Conservation (phyloP, 257 asterid species). For the Thymus mandschuricus region DNA sequence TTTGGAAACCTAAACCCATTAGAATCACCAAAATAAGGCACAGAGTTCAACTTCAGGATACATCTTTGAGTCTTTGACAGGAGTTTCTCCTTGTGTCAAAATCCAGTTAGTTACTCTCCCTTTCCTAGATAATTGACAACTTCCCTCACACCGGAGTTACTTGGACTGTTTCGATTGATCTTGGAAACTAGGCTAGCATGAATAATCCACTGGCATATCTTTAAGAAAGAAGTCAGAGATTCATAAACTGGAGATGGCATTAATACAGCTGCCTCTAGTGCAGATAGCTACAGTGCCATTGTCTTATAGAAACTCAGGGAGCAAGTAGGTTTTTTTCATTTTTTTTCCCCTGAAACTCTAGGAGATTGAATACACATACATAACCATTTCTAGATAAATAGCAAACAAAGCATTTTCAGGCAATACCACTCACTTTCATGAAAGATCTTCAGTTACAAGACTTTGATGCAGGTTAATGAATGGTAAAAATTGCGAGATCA, state of each 20-base stretch:
- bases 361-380: slow-evolving; percentile 4
- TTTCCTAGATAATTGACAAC: not conserved
- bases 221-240: slow-evolving; percentile 12
- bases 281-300: slow-evolving; percentile 22
- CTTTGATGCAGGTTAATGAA: slow-evolving; percentile 7
- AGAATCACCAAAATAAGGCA: slow-evolving; percentile 21
- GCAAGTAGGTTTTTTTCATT: not conserved
- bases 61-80: not conserved
- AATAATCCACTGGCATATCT: slow-evolving; percentile 5
- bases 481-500: slow-evolving; percentile 24
- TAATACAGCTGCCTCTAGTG: slow-evolving; percentile 14
- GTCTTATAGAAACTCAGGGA: slow-evolving; percentile 18
- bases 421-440: not conserved
- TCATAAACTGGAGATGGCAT: slow-evolving; percentile 12
- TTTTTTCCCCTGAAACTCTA: slow-evolving; percentile 11
- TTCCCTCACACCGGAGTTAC: not conserved
- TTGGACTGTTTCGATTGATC: no score
- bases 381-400: not conserved
- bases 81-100: not conserved
- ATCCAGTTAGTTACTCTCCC: not conserved
- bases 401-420: slow-evolving; percentile 20
- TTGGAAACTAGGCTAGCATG: not conserved
- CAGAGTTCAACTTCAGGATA: slow-evolving; percentile 3
- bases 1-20: slow-evolving; percentile 1
- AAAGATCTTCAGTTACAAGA: slow-evolving; percentile 24